Conservation (phyloP, 345 rosid genomes). For the Schrenkiella parvula region DNA sequence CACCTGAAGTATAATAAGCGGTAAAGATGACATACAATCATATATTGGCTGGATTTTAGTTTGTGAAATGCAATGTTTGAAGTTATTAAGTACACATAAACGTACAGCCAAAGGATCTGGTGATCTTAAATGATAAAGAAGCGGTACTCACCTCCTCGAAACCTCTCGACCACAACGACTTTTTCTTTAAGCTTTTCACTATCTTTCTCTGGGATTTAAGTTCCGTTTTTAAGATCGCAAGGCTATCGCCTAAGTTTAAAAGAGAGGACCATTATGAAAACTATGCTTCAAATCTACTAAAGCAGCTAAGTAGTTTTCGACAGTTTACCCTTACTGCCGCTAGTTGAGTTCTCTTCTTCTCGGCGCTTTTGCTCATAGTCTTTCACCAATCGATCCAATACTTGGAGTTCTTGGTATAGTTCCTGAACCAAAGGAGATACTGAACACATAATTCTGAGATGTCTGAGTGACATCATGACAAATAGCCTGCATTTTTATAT, state of each 20-base stretch:
- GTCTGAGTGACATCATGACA: constrained; percentile 2
- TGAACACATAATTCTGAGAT: background rate
- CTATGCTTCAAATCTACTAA: constrained; percentile 3
- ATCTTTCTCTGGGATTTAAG: constrained; percentile 71
- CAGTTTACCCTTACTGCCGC: constrained; percentile 47
- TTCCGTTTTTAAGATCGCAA: constrained; percentile 58
- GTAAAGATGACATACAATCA: background rate
- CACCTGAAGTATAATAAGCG: constrained; percentile 46
- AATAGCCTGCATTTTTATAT: constrained; percentile 11
- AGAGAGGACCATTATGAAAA: background rate
- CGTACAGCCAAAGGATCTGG: constrained; percentile 1
- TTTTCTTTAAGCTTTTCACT: constrained; percentile 74
- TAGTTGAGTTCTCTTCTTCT: constrained; percentile 58
- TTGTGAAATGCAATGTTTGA: background rate
- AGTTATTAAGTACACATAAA: background rate
- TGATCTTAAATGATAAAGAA: constrained; percentile 1
- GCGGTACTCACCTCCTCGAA: constrained; percentile 68
- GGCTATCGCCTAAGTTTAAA: constrained; percentile 46
- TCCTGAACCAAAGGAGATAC: constrained; percentile 42
- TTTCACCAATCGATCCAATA: constrained; percentile 77
- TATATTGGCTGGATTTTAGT: background rate
- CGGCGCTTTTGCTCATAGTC: constrained; percentile 66
- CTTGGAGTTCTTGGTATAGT: constrained; percentile 71
- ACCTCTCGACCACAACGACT: constrained; percentile 84
- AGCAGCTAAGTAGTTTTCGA: background rate